Evolutionary conservation across 2,329 filamentous ascomycete genomes (phyloP).

Genomic region (Alternaria atra): DNA sequence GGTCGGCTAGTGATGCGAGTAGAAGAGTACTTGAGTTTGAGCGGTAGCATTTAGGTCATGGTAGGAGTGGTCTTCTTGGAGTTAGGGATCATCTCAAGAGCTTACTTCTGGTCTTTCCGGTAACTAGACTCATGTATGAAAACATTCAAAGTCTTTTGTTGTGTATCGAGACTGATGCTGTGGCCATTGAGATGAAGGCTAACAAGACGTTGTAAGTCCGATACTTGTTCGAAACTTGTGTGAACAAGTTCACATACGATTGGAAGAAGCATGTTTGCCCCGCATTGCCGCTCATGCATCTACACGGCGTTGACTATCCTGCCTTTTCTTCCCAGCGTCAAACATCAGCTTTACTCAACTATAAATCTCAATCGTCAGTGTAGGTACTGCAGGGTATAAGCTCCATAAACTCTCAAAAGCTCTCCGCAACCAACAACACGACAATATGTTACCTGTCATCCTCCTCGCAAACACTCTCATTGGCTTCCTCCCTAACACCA

Average conservation of each 20-base stretch:
- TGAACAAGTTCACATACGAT: too few relatives aligned
- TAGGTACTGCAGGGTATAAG: too few relatives aligned
- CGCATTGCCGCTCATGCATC: too few relatives aligned
- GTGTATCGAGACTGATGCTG: neutral
- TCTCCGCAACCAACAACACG: too few relatives aligned
- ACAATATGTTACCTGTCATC: too few relatives aligned
- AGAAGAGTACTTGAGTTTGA: constrained; percentile 52
- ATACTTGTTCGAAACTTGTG: neutral
- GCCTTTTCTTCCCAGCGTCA: too few relatives aligned
- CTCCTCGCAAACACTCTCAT: neutral
- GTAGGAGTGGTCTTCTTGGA: constrained; percentile 3
- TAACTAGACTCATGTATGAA: constrained; percentile 1
- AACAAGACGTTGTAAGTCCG: neutral
- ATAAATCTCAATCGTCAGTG: too few relatives aligned
- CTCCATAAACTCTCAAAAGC: too few relatives aligned
- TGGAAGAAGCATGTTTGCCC: too few relatives aligned
- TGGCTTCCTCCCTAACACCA: neutral
- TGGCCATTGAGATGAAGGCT: neutral
- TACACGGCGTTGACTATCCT: too few relatives aligned
- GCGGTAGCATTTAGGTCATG: constrained; percentile 27
- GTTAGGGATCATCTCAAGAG: constrained; percentile 5
- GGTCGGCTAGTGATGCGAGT: constrained; percentile 48
- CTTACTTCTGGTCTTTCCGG: neutral
- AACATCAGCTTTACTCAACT: too few relatives aligned
- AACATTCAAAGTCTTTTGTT: neutral